Base-by-base conservation (phyloP, 306 rosid species). In the Delonix regia region DNA sequence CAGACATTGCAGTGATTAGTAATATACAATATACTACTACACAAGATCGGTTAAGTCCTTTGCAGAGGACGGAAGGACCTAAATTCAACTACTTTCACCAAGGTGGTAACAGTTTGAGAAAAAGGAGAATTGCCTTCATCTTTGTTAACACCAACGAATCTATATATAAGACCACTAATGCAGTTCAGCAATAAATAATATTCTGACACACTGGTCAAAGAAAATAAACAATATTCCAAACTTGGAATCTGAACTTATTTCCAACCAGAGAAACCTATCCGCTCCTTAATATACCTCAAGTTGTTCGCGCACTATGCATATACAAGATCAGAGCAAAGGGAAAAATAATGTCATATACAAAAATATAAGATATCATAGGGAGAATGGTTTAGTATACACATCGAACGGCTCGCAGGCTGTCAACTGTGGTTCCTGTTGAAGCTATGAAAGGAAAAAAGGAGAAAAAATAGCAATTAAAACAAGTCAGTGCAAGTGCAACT, bases 341-440 rank as follows among this genome's bases (percentile, higher is more conserved):
- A 75, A 28, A 74, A 69, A 56, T 63, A 64, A 38, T 21, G 69
- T 27, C 42, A 60, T n/a, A 18, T 1, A 81, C 33, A 79, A 28
- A 28, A 75, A 67, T 64, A 39, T 10, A 9, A 73, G 74, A 53
- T 22, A 77, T 91, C 86, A 95, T 39, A 95, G 77, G 38, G 84
- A 74, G 89, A 93, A 95, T 61, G 98, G 93, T 86, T 82, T 93
- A 9, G 86, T 47, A 74, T 93, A 87, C 68, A 93, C 97, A 78
- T 95, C 98, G 27, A 95, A 93, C 34, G 90, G 80, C 79, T 95
- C 89, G 22, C 89, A 84, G 49, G 98, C 69, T 15, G 99, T 93
- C 74, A 95, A 79, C 56, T 95, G 99, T 27, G 99, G 99, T 75
- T 92, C 99, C 98, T 95, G 97, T 79, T n/a, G 65, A 78, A 85